Evolutionary conservation across 208 protist genomes (phyloP).

Genomic region (Zelonia costaricensis): DNA sequence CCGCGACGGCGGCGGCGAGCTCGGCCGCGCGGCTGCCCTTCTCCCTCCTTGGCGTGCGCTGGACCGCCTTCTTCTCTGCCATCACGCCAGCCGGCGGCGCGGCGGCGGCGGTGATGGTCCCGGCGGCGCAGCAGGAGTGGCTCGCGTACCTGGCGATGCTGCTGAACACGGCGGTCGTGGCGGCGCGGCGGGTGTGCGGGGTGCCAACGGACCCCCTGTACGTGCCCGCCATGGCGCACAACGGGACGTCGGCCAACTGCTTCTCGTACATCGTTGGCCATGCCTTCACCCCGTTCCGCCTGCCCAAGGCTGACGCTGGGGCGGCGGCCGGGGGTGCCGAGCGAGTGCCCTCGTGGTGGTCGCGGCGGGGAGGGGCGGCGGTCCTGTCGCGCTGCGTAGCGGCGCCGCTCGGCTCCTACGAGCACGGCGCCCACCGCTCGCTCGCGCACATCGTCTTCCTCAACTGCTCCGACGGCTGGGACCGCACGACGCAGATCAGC

Average conservation of each 20-base stretch:
- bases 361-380: not conserved
- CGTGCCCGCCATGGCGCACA: conserved; percentile 34
- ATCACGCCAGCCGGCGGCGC: conserved; percentile 6
- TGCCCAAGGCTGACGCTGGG: conserved; percentile 5
- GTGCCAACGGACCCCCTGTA: conserved; percentile 45
- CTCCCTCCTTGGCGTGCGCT: conserved; percentile 4
- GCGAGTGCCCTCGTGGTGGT: not conserved
- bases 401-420: conserved; percentile 20
- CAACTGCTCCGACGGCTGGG: conserved; percentile 94
- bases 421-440: conserved; percentile 12
- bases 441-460: conserved; percentile 25
- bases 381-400: not conserved
- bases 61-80: not conserved
- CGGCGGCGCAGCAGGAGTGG: conserved; percentile 33
- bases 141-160: conserved; percentile 29
- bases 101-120: conserved; percentile 4
- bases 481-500: conserved; percentile 90
- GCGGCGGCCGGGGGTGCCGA: no score
- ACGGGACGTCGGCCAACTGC: conserved; percentile 20
- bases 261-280: conserved; percentile 39
- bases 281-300: conserved; percentile 22
- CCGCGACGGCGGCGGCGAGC: not conserved
- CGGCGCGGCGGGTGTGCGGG: conserved; percentile 49
- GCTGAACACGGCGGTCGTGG: conserved; percentile 43
- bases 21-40: conserved; percentile 3